phyloP scores from a whole-genome alignment of 192 early-diverging fungal species.

The Coemansia sp. region DNA sequence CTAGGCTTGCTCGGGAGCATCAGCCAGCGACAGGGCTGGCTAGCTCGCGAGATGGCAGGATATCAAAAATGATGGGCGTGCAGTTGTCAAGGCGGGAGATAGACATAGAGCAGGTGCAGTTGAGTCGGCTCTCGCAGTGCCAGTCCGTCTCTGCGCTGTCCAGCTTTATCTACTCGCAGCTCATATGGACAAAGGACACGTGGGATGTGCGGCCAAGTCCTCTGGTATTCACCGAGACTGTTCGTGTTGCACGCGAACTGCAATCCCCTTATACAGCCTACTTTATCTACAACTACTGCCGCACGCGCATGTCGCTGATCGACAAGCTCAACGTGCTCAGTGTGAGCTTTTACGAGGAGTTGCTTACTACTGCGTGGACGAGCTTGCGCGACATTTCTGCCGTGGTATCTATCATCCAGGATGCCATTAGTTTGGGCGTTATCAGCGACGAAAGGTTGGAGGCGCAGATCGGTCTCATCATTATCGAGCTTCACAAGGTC shows the following conservation, averaged over 20 bases:
- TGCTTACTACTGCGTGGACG: constrained; percentile 26
- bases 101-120: constrained; percentile 27
- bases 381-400: constrained; percentile 27
- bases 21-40: not conserved
- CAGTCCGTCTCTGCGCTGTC: constrained; percentile 20
- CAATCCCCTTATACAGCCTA: constrained; percentile 20
- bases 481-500: constrained; percentile 22
- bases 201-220: constrained; percentile 20
- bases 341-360: constrained; percentile 29
- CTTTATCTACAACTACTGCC: constrained; percentile 35
- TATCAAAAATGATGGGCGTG: not conserved
- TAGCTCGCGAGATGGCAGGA: not conserved
- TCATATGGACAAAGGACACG: constrained; percentile 6
- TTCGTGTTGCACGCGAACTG: constrained; percentile 29
- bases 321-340: constrained; percentile 32
- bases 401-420: constrained; percentile 22
- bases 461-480: constrained; percentile 28
- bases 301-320: constrained; percentile 12
- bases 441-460: constrained; percentile 9
- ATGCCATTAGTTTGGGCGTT: constrained; percentile 28
- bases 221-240: constrained; percentile 24
- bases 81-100: constrained; percentile 2
- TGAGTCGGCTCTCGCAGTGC: constrained; percentile 25
- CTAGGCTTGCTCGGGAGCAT: not conserved
- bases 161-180: constrained; percentile 18